Conservation (phyloP, 2,329 filamentous ascomycete genomes). For the Cercospora brassicicola region DNA sequence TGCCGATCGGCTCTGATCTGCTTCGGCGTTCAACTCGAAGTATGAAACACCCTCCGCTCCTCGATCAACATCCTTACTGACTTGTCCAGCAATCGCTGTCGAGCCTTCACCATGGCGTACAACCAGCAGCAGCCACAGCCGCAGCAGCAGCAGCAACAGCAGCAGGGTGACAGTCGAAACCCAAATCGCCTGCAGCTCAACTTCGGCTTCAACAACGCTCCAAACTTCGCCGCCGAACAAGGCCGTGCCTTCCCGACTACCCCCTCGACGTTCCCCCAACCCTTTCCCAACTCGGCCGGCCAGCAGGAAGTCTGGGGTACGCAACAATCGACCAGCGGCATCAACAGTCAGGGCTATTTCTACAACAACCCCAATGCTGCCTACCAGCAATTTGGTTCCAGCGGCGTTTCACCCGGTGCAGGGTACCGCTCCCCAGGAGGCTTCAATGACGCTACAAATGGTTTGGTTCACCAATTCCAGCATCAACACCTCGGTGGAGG, state of each 20-base stretch:
- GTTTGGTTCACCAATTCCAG: constrained; percentile 91
- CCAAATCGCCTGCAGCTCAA: constrained; percentile 54
- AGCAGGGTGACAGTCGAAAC: constrained; percentile 35
- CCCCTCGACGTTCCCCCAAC: constrained; percentile 93
- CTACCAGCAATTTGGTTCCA: constrained; percentile 48
- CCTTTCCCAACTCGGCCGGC: constrained; percentile 61
- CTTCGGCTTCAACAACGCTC: constrained; percentile 50
- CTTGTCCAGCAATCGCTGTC: constrained; percentile 6
- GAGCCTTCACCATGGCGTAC: constrained; percentile 20
- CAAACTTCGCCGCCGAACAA: constrained; percentile 47
- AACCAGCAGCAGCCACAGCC: constrained; percentile 24
- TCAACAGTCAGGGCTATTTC: constrained; percentile 52
- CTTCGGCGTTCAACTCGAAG: background rate
- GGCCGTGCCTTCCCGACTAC: constrained; percentile 63
- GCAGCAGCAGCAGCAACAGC: constrained; percentile 23
- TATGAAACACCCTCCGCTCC: background rate
- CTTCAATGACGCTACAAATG: constrained; percentile 82
- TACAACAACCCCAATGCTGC: constrained; percentile 50
- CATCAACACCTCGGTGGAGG: constrained; percentile 81
- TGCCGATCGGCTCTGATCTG: constrained; percentile 2
- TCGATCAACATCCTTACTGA: background rate
- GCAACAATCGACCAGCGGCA: constrained; percentile 45
- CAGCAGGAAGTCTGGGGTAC: constrained; percentile 63
- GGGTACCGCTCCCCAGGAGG: constrained; percentile 59
- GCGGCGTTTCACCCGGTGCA: constrained; percentile 51